Base-by-base conservation (phyloP, 139 green algal genomes). In the Closterium sp. region DNA sequence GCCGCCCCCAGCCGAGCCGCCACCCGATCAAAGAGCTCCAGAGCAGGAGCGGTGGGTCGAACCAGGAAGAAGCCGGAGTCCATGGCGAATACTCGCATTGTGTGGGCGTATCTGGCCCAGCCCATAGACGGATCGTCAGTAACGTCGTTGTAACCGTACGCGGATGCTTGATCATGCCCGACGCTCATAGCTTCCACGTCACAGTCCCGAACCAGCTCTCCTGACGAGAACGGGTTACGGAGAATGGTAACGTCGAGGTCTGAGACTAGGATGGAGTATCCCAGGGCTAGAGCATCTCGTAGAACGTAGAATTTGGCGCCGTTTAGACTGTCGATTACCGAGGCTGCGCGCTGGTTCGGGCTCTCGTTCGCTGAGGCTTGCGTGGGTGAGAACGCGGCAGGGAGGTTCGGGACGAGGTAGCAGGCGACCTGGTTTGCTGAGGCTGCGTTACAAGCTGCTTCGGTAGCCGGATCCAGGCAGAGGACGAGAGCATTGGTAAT, bases 191-290 rank as follows among this genome's bases (percentile, higher is more conserved):
- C 96, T 70, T 96, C 94, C 9, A 96, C 42, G 88, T 96, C 94
- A 2, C 86, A 84, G 89, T 96, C 94, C 7, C 94, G 28, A 17
- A 91, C 45, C 6, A 93, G 62, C 62, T 79, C 62, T 22, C 62
- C 62, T 27, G 62, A 79, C 1, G 90, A 27, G 73, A 79, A 79
- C 22, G 90, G 90, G 90, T 94, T 95, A 89, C 96, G 95, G 62
- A 98, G 94, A 22, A 97, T 96, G 10, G 97, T 95, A 24, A 99
- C 96, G 92, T 99, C 98, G n/a, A 99, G 97, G 90, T 99, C 98
- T 17, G 95, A 97, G 34, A 99, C 96, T 34, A 99, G 96, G 31
- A 99, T 97, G 17, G 96, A 95, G 93, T 95, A 98, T 21, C 97
- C 98, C 10, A 99, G 93, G 91, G 95, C 85, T 30, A 99, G 85